Conservation (phyloP, 495 filamentous ascomycete species). For the Annulohypoxylon bovei region DNA sequence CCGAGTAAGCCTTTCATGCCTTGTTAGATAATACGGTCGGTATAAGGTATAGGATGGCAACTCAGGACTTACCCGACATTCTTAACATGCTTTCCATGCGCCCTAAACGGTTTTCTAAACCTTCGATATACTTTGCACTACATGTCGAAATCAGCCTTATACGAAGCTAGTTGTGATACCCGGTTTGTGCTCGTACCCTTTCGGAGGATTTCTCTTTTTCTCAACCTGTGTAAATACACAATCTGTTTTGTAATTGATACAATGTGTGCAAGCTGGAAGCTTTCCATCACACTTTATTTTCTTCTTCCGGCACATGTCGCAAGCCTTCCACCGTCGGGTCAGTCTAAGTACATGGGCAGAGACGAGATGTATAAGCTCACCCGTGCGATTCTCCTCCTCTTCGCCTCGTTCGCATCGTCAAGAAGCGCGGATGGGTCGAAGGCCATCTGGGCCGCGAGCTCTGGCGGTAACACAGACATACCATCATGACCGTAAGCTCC, state of each 20-base stretch:
- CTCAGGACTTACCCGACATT: constrained; percentile 70
- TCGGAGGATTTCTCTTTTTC: constrained; percentile 97
- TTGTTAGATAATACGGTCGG: constrained; percentile 4
- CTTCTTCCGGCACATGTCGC: constrained; percentile 99
- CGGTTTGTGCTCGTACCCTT: constrained; percentile 73
- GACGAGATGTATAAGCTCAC: constrained; percentile 56
- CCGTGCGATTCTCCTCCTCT: constrained; percentile 92
- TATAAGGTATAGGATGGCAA: not conserved
- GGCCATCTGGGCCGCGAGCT: constrained; percentile 69
- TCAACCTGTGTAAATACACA: constrained; percentile 98
- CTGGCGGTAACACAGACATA: constrained; percentile 65
- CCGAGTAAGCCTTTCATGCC: constrained; percentile 68
- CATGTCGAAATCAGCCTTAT: constrained; percentile 36
- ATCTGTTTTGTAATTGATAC: constrained; percentile 97
- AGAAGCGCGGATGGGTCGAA: constrained; percentile 63
- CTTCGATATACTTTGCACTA: constrained; percentile 96
- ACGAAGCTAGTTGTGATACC: not conserved
- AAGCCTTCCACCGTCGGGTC: constrained; percentile 68
- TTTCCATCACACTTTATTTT: constrained; percentile 99
- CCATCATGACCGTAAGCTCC: constrained; percentile 69
- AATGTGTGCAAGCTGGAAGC: constrained; percentile 93
- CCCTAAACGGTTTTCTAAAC: constrained; percentile 90
- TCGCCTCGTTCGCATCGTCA: constrained; percentile 83
- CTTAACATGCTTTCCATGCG: constrained; percentile 92
- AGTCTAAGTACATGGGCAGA: constrained; percentile 13